A percentile compares a stretch with the other conserved stretches of the same genome.
Evolutionary conservation across 2,329 filamentous ascomycete species (phyloP).

Genomic region (Gnomoniopsis sp.): DNA sequence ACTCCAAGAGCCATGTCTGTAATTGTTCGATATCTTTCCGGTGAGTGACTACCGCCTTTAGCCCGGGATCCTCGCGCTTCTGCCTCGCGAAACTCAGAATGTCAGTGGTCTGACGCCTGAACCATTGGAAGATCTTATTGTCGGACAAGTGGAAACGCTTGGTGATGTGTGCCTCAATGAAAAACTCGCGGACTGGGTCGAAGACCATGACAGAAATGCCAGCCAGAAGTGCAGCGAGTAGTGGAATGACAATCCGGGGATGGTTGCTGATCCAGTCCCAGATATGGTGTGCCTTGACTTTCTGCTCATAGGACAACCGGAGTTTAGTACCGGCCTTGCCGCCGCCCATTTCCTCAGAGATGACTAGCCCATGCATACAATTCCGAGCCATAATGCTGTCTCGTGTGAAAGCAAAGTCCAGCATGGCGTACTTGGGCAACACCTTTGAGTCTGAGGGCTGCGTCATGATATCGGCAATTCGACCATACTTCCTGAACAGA

Average conservation of each 20-base stretch:
- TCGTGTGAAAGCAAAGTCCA: slow-evolving; percentile 72
- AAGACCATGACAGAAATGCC: slow-evolving; percentile 84
- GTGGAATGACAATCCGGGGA: slow-evolving; percentile 81
- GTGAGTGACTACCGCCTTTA: slow-evolving; percentile 84
- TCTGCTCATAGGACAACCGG: slow-evolving; percentile 79
- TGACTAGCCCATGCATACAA: slow-evolving; percentile 81
- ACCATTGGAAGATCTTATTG: slow-evolving; percentile 74
- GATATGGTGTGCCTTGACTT: slow-evolving; percentile 72
- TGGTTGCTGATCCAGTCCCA: slow-evolving; percentile 86
- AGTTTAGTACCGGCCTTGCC: slow-evolving; percentile 74
- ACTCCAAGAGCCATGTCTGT: slow-evolving; percentile 82
- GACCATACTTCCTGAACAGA: slow-evolving; percentile 85
- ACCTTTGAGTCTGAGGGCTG: slow-evolving; percentile 86
- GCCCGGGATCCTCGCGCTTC: slow-evolving; percentile 61
- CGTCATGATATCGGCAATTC: slow-evolving; percentile 78
- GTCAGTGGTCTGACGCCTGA: slow-evolving; percentile 68
- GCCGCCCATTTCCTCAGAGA: slow-evolving; percentile 66
- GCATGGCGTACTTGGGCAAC: slow-evolving; percentile 71
- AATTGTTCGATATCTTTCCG: slow-evolving; percentile 80
- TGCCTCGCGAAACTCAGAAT: slow-evolving; percentile 58
- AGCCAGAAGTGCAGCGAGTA: slow-evolving; percentile 76
- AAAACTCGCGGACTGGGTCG: slow-evolving; percentile 90
- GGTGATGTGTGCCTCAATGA: slow-evolving; percentile 84
- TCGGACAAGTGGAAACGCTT: slow-evolving; percentile 71
- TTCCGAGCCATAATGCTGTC: slow-evolving; percentile 87